Conservation (phyloP, 371 early-diverging fungal genomes). For the Dichotomocladium elegans region DNA sequence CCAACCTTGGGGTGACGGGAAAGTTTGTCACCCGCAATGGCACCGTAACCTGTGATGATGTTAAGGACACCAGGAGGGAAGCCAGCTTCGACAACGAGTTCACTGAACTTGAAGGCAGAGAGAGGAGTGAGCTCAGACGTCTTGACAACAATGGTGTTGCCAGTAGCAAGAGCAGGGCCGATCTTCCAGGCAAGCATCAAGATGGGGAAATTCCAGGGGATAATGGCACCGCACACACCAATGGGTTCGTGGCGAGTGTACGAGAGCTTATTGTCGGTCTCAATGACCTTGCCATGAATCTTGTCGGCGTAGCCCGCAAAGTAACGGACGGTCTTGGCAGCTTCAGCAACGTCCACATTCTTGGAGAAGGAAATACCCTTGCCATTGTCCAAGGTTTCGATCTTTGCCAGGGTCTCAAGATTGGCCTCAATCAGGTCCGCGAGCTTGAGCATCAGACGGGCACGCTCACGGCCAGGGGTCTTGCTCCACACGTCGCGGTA, state of each 20-base stretch:
- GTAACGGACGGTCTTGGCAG: constrained; percentile 43
- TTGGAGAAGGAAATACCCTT: constrained; percentile 41
- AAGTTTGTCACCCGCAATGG: constrained; percentile 36
- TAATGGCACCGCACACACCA: constrained; percentile 80
- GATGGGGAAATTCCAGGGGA: constrained; percentile 86
- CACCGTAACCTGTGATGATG: constrained; percentile 57
- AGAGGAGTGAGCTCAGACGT: constrained; percentile 75
- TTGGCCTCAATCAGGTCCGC: constrained; percentile 43
- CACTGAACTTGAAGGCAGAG: constrained; percentile 45
- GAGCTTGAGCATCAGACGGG: constrained; percentile 43
- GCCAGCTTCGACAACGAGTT: constrained; percentile 50
- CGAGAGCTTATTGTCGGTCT: constrained; percentile 40
- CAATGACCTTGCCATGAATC: constrained; percentile 53
- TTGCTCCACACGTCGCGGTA: constrained; percentile 40
- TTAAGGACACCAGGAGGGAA: constrained; percentile 71
- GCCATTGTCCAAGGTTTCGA: constrained; percentile 48
- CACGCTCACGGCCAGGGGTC: constrained; percentile 24
- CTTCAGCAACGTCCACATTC: constrained; percentile 53
- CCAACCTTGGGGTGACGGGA: constrained; percentile 37
- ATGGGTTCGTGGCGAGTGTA: constrained; percentile 78
- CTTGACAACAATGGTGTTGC: constrained; percentile 81
- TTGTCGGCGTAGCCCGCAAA: constrained; percentile 84
- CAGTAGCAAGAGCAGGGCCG: constrained; percentile 86
- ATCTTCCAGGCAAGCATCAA: constrained; percentile 80
- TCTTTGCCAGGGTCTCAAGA: constrained; percentile 40